phyloP scores from a whole-genome alignment of 2,329 filamentous ascomycete genomes.

The Colletotrichum incanum region DNA sequence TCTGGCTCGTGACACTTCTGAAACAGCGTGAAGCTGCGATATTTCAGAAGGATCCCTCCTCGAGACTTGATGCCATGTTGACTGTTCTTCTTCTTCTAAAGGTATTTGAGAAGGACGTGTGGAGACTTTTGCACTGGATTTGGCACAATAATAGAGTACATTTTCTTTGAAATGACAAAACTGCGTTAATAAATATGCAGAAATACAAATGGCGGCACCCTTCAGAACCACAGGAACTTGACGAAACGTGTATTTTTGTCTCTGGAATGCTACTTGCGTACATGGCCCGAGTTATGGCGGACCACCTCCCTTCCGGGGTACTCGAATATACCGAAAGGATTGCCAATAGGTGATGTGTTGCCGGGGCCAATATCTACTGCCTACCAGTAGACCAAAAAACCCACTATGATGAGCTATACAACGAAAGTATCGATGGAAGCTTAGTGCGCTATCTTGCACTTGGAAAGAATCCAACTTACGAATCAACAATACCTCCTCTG shows the following conservation, averaged over 20 bases:
- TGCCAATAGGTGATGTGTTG: background rate
- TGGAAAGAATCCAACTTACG: background rate
- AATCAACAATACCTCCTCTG: too few species aligned
- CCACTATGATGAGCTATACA: background rate
- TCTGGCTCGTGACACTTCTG: too few species aligned
- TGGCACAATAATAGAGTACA: background rate
- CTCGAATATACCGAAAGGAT: background rate
- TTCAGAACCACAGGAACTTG: background rate
- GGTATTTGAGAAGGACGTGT: background rate
- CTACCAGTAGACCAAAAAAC: background rate
- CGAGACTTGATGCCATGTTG: background rate
- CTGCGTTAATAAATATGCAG: background rate
- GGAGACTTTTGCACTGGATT: background rate
- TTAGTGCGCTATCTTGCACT: background rate
- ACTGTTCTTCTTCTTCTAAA: background rate
- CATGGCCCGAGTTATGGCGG: background rate
- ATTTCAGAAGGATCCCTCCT: background rate
- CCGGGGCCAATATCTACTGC: background rate
- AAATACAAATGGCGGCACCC: slow-evolving; percentile 2
- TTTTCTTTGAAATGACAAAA: background rate
- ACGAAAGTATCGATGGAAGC: background rate
- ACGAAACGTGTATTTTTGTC: background rate
- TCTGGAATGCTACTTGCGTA: background rate
- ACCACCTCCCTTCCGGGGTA: background rate
- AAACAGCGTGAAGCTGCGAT: background rate